Base-by-base conservation (phyloP, 148 eudicot species). In the Polygonum maritimum region DNA sequence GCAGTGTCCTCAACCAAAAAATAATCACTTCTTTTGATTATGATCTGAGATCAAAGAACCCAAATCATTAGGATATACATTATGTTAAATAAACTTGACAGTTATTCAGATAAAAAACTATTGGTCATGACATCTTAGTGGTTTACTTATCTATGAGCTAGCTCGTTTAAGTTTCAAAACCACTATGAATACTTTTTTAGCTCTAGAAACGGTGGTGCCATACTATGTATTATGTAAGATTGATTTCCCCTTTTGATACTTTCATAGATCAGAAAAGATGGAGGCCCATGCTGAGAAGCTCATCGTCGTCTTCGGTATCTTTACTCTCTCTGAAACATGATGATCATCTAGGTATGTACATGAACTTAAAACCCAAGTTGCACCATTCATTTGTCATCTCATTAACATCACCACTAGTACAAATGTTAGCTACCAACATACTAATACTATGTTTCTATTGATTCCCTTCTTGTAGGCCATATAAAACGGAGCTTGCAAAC, bases 401-500 rank as follows among this genome's bases (percentile, higher is more conserved):
- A 3, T 57, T 21, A 21, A 57, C 10, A 7, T 19, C 4, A 21
- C 60, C 16, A 54, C 60, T 26, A 26, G 31, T 26, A 1, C 31
- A 26, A 54, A 18, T 54, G 21, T 26, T 18, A 54, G 26, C n/a
- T 2, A 51, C 2, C 7, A 54, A 54, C 8, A 54, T 54, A 54
- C 9, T 54, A 54, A 54, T 5, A 5, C 22, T 26, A 54, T 60
- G 38, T 60, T 60, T 60, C 38, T 60, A 10, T 60, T 40, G 44
- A 40, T 40, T 13, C 14, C 12, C 65, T 22, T 60, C 38, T 60
- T 60, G 39, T 39, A 48, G 39, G 33, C 1, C 62, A 74, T 33
- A 33, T 41, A 48, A 49, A 74, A 49, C 14, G 12, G 60, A 49
- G 67, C 84, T 76, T 33, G 33, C 36, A 41, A 48, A 38, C 3